A percentile compares a stretch with the other conserved stretches of the same genome.
These are phyloP conservation scores for Amaranthus hypochondriacus DNA, from an alignment of 148 eudicot species.

Conservation along the genomic window DNA sequence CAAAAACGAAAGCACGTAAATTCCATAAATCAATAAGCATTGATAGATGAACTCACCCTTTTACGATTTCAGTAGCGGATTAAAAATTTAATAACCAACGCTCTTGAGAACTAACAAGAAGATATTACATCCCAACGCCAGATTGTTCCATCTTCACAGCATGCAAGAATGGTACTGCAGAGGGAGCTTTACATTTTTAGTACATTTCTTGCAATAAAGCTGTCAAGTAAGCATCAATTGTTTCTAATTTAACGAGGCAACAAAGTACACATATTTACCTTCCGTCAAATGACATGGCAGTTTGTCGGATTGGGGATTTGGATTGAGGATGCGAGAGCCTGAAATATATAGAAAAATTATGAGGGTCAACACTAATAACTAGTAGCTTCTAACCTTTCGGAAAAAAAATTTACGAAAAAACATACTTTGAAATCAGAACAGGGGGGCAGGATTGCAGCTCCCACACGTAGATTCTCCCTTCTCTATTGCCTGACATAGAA, in stretches of 20 bases:
- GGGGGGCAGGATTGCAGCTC: conserved; percentile 96
- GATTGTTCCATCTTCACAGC: conserved; percentile 93
- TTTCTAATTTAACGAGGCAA: not conserved
- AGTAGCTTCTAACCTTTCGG: not conserved
- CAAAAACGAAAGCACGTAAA: no score
- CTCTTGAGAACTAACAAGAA: conserved; percentile 23
- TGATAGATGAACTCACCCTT: conserved; percentile 12
- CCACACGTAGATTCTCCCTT: conserved; percentile 91
- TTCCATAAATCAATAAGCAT: not conserved
- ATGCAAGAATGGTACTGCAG: conserved; percentile 80
- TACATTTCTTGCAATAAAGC: conserved; percentile 9
- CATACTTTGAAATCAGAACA: conserved; percentile 75
- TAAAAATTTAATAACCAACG: not conserved
- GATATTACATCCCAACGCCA: conserved; percentile 95
- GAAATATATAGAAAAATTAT: conserved; percentile 15
- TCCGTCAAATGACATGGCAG: conserved; percentile 97
- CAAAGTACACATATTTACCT: conserved; percentile 42
- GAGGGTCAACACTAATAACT: not conserved
- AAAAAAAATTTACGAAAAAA: not conserved
- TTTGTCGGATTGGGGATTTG: conserved; percentile 87
- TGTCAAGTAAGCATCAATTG: not conserved
- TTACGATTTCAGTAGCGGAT: not conserved
- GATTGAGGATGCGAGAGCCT: conserved; percentile 78
- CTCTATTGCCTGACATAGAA: conserved; percentile 72
- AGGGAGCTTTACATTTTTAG: not conserved